Evolutionary conservation across 345 rosid genomes (phyloP).

Genomic region (Chamaenerion angustifolium): DNA sequence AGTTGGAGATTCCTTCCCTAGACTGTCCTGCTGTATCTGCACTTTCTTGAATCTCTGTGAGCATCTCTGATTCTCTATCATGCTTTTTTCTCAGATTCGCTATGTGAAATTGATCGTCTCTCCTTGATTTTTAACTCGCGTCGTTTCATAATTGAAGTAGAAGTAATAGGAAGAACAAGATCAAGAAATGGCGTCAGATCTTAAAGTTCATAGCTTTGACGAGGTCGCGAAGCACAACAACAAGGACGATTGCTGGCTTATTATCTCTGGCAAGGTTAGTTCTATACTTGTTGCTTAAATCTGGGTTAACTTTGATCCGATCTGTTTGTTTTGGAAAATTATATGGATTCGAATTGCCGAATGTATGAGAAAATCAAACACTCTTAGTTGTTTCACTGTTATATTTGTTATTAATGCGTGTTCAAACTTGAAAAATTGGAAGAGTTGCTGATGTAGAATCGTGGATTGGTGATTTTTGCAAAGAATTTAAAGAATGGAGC

Average conservation of each 20-base stretch:
- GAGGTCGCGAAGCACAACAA: slow-evolving; percentile 43
- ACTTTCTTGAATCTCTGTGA: no score
- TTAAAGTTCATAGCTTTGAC: slow-evolving; percentile 24
- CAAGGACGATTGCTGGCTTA: slow-evolving; percentile 48
- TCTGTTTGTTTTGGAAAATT: neutral
- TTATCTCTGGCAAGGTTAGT: slow-evolving; percentile 54
- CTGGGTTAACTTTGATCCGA: neutral
- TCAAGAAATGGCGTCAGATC: slow-evolving; percentile 18
- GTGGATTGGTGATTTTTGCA: no score
- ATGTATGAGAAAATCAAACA: no score
- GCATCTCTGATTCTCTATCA: no score
- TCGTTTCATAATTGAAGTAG: neutral
- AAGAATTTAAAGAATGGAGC: no score
- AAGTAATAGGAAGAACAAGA: neutral
- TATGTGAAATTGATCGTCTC: neutral
- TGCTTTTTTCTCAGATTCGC: neutral
- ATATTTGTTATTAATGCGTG: no score
- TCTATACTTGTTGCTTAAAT: neutral
- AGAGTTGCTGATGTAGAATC: no score
- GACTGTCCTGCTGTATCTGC: no score
- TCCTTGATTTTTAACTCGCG: neutral
- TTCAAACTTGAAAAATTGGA: no score
- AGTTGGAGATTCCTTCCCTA: no score
- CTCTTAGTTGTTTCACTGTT: no score
- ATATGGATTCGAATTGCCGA: no score